Conservation (phyloP, 345 rosid genomes). For the Hirschfeldia incana region DNA sequence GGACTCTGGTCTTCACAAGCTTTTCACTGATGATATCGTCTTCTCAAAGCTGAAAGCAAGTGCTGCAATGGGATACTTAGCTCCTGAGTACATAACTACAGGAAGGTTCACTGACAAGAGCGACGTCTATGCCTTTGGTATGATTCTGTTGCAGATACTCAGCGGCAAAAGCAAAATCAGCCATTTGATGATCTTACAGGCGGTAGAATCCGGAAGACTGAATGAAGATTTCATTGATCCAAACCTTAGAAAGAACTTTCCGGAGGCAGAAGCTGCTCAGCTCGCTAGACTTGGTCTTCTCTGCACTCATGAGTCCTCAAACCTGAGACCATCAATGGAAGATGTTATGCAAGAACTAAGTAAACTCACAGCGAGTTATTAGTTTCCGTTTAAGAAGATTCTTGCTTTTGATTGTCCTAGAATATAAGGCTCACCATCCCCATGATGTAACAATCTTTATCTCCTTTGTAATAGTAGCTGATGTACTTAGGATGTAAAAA, state of each 20-base stretch:
- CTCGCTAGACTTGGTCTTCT: conserved; percentile 62
- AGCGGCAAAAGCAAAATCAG: conserved; percentile 67
- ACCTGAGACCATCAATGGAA: conserved; percentile 70
- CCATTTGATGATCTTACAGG: conserved; percentile 46
- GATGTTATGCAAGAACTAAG: conserved; percentile 63
- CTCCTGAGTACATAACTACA: conserved; percentile 88
- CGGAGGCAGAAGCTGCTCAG: conserved; percentile 57
- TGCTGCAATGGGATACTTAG: conserved; percentile 98
- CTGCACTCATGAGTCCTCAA: conserved; percentile 75
- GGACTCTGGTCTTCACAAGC: conserved; percentile 85
- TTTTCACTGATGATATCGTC: conserved; percentile 82
- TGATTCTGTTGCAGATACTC: conserved; percentile 75
- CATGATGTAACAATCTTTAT: conserved; percentile 25
- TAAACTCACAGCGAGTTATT: conserved; percentile 36
- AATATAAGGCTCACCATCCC: conserved; percentile 1
- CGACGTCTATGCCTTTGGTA: conserved; percentile 85
- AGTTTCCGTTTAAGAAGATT: conserved; percentile 16
- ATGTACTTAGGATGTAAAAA: conserved; percentile 36
- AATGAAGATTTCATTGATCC: conserved; percentile 59
- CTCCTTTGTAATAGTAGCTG: conserved; percentile 34
- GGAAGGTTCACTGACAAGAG: conserved; percentile 93
- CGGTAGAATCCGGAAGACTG: conserved; percentile 54
- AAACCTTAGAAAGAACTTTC: conserved; percentile 64
- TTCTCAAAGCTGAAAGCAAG: conserved; percentile 90
- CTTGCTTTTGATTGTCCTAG: conserved; percentile 39